Evolutionary conservation across 2,329 filamentous ascomycete species (phyloP).

Genomic region (Davidsoniella neocaledoniae): DNA sequence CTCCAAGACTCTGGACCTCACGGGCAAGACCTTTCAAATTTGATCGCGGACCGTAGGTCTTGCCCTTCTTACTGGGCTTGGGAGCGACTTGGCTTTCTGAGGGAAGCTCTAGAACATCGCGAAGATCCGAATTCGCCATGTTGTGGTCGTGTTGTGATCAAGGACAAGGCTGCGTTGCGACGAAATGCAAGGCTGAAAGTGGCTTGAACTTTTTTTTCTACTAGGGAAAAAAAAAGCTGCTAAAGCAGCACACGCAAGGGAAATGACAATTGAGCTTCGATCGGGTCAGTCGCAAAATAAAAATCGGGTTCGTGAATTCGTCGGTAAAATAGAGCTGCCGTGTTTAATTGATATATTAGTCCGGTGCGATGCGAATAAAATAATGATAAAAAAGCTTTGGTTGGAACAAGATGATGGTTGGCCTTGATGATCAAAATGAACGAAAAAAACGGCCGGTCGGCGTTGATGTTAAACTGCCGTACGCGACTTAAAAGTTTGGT

Average conservation of each 20-base stretch:
- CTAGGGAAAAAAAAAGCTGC: background rate
- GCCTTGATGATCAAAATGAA: too few relatives aligned
- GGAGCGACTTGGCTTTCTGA: slow-evolving; percentile 34
- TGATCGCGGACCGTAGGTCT: slow-evolving; percentile 40
- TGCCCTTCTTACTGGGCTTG: slow-evolving; percentile 59
- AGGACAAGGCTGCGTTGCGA: background rate
- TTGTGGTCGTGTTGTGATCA: slow-evolving; percentile 15
- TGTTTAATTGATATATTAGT: too few relatives aligned
- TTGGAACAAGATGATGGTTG: too few relatives aligned
- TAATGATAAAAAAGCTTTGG: too few relatives aligned
- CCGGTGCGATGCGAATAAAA: too few relatives aligned
- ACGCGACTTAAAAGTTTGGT: background rate
- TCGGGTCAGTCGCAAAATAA: too few relatives aligned
- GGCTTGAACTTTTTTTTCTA: slow-evolving; percentile 6
- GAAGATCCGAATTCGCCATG: slow-evolving; percentile 66
- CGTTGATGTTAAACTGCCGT: background rate
- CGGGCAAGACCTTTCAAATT: slow-evolving; percentile 48
- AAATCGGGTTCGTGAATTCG: too few relatives aligned
- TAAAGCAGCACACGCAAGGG: background rate
- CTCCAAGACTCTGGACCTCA: slow-evolving; percentile 48
- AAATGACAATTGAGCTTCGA: background rate
- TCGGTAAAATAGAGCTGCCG: too few relatives aligned
- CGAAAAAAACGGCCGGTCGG: background rate
- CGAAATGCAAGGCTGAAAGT: slow-evolving; percentile 3
- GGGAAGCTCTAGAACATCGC: slow-evolving; percentile 73